Base-by-base conservation (phyloP, 148 eudicot species). In the Arctostaphylos glauca region DNA sequence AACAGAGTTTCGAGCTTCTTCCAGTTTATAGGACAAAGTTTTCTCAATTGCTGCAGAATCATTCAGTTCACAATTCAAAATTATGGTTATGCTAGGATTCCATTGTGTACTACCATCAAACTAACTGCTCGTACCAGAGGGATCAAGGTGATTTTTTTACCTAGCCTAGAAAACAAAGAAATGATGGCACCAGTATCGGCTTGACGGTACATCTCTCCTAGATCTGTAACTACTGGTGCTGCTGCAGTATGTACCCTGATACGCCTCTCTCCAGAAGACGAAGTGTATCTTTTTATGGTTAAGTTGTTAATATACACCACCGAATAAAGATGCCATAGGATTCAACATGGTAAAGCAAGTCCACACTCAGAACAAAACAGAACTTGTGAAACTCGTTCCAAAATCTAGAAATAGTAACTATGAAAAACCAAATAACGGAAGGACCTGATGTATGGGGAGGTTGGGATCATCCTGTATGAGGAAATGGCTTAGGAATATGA, bases 201-300 rank as follows among this genome's bases (percentile, higher is more conserved):
- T 76, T 81, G 93, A 74, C 93, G 95, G 76, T 96, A 94, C 99
- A 96, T 96, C 83, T 96, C 99, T 85, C 94, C 94, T 5, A 96
- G 87, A 81, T 96, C 97, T 77, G 93, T 54, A 85, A 93, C 99
- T 84, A 96, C 97, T 66, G 99, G 98, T 77, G 94, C 97, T 43
- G 94, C 97, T 19, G 98, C 94, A 41, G 99, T 96, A 87, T 94
- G 99, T 67, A 96, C 98, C 86, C 99, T 92, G 81, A 96, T 94
- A 80, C 99, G 97, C 84, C 99, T 92, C 91, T 96, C 99, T 88
- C 99, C 99, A 86, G 94, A 96, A 86, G 99, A 96, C 48, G 99
- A 93, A 43, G 99, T 96, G 80, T 92, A 96, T 87, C 99, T 96
- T 82, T 80, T 71, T 74, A 72, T 58, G 56, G 89, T 93, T 87